Conservation (phyloP, 2,329 filamentous ascomycete genomes). For the Metarhizium album region DNA sequence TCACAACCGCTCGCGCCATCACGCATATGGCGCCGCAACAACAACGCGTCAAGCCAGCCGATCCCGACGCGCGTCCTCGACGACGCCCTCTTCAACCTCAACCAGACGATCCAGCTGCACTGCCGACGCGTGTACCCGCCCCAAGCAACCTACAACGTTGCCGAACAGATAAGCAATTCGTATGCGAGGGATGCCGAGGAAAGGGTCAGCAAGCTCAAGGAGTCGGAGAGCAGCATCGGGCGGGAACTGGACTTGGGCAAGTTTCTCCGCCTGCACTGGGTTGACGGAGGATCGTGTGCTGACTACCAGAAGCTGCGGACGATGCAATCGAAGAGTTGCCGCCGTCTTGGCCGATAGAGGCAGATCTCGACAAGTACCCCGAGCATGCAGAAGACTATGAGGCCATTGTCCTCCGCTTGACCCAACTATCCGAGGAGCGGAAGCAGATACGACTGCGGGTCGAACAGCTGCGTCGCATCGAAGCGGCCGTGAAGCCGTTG, state of each 20-base stretch:
- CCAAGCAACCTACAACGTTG: constrained; percentile 59
- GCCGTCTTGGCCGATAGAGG: constrained; percentile 31
- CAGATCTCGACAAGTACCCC: constrained; percentile 26
- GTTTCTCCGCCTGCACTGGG: constrained; percentile 5
- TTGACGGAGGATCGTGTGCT: not conserved
- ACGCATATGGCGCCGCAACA: constrained; percentile 37
- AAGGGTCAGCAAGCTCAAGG: constrained; percentile 23
- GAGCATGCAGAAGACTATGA: constrained; percentile 40
- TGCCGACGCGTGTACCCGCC: constrained; percentile 54
- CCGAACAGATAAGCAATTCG: constrained; percentile 59
- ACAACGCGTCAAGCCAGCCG: constrained; percentile 29
- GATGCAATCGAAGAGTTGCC: constrained; percentile 37
- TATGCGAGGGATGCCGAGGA: constrained; percentile 42
- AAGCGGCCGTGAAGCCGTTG: constrained; percentile 36
- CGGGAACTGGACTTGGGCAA: constrained; percentile 35
- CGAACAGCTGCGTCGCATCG: constrained; percentile 37
- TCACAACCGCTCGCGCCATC: constrained; percentile 48
- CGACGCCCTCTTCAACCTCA: constrained; percentile 47
- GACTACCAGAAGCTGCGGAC: constrained; percentile 25
- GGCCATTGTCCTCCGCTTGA: constrained; percentile 37
- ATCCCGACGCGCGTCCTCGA: constrained; percentile 41
- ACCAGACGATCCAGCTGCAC: constrained; percentile 54
- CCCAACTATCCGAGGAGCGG: constrained; percentile 33
- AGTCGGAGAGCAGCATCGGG: constrained; percentile 24
- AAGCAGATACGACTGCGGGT: constrained; percentile 26